Base-by-base conservation (phyloP, 73 alveolate genomes). In the Paramecium caudatum region DNA sequence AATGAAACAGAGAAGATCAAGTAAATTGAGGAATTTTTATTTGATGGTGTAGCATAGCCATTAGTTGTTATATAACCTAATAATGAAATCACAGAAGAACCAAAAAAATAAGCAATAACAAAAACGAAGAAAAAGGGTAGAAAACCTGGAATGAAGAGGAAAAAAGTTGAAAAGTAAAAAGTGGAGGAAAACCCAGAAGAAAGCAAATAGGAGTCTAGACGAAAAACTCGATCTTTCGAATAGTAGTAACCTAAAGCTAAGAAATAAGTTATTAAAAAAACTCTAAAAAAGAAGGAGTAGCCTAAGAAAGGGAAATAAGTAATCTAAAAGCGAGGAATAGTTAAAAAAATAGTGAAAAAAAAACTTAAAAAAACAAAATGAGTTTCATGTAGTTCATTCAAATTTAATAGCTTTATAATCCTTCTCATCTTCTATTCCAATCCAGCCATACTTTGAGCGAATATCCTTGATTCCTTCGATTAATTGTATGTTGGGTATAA, bases 401-500 rank as follows among this genome's bases (percentile, higher is more conserved):
- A 74, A 74, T 74, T 74, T 41, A 27, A 74, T 74, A 17, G 62
- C 39, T 47, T 74, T 74, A 30, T 37, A 39, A 41, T 74, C 88
- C 7, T 74, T 43, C 10, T 23, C 39, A 6, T 74, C 55, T 45
- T 74, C 88, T 74, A 74, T 74, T 17, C 88, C 88, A 1, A 74
- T 19, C 88, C 88, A 74, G 13, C 88, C 88, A 74, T 41, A 74
- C 32, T 74, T 5, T 8, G 47, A 41, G 8, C 25, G 1, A 13
- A 74, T 27, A 17, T 39, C 46, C 19, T 12, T 21, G 8, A 74
- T 74, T 37, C 69, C 88, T 16, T 37, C 10, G 16, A 10, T 6
- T 37, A 74, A 39, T 45, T 41, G 43, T 3, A 19, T 45, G 19
- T 74, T 41, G 3, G 36, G 25, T 5, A 74, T 74, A 15, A 43